Conservation (phyloP, 768 basidiomycete species). For the Leccinum boreale region DNA sequence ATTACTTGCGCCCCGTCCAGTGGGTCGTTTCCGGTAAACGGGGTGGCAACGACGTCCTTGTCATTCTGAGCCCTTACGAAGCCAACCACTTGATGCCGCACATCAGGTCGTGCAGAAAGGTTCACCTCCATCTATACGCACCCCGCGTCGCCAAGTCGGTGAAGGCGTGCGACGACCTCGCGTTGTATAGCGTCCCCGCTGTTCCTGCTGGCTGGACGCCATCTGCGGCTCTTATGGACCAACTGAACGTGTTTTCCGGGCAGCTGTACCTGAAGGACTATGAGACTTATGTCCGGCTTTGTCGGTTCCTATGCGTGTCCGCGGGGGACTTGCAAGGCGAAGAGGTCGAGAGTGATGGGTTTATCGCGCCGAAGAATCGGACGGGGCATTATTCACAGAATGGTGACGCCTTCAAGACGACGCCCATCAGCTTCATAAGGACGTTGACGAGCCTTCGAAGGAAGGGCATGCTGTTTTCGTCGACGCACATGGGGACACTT, state of each 20-base stretch:
- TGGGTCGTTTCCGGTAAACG: background rate
- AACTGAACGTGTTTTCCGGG: background rate
- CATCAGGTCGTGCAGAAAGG: conserved; percentile 22
- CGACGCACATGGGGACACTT: background rate
- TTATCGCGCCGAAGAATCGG: conserved; percentile 12
- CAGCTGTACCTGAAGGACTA: background rate
- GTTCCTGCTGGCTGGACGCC: background rate
- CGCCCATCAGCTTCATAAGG: conserved; percentile 14
- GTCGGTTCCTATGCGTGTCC: background rate
- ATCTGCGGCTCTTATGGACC: background rate
- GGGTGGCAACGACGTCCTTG: background rate
- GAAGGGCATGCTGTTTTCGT: background rate
- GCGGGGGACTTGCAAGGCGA: conserved; percentile 2
- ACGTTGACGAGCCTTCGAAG: background rate
- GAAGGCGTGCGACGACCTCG: background rate
- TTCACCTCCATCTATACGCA: background rate
- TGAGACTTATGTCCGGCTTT: background rate
- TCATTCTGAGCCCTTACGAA: conserved; percentile 19
- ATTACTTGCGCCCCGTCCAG: background rate
- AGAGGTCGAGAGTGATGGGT: conserved; percentile 10
- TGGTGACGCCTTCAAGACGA: conserved; percentile 26
- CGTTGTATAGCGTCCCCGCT: background rate
- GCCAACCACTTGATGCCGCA: conserved; percentile 35
- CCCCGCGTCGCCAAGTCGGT: background rate
- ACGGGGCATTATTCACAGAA: background rate